Percentiles rank a stretch among this genome's conserved stretches.
These are phyloP conservation scores for Rhodotorula diobovata DNA, from an alignment of 768 basidiomycete species.

Conservation along the genomic window DNA sequence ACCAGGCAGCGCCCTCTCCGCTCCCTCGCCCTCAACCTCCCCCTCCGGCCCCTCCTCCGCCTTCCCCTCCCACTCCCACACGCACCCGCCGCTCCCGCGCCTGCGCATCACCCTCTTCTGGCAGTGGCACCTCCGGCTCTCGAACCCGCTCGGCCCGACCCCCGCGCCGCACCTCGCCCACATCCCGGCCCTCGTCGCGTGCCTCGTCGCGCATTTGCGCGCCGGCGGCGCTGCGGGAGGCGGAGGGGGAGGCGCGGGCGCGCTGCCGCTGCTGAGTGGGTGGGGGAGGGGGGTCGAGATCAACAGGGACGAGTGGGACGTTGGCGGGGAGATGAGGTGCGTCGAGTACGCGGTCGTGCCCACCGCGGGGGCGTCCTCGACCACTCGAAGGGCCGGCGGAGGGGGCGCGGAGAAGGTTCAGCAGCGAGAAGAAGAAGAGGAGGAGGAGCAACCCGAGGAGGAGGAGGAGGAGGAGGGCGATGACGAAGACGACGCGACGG, in stretches of 20 bases:
- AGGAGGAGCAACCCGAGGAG: not conserved
- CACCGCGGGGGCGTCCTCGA: not conserved
- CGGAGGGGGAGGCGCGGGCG: conserved; percentile 2
- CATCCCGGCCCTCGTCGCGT: conserved; percentile 15
- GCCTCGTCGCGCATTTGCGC: conserved; percentile 6
- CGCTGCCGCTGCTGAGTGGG: conserved; percentile 7
- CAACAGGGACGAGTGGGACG: conserved; percentile 13
- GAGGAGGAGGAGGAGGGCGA: not conserved
- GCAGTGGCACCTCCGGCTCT: conserved; percentile 33
- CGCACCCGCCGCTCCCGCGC: not conserved
- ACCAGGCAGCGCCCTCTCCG: not conserved
- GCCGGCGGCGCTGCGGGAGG: not conserved
- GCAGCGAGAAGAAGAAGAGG: too few species aligned
- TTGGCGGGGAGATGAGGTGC: not conserved
- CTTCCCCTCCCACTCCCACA: not conserved
- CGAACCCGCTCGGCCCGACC: not conserved
- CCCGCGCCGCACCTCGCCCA: not conserved
- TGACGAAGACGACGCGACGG: conserved; percentile 52
- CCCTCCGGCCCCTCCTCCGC: not conserved
- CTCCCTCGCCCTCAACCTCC: not conserved
- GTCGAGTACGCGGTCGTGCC: conserved; percentile 28
- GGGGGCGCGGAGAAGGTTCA: too few species aligned
- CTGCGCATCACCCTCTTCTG: conserved; percentile 36
- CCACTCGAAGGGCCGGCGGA: too few species aligned
- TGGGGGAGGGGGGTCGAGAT: conserved; percentile 14